A percentile compares a stretch with the other conserved stretches of the same genome.
Evolutionary conservation across 805 yeast species (phyloP).

Genomic region (Metschnikowia colocasiae): DNA sequence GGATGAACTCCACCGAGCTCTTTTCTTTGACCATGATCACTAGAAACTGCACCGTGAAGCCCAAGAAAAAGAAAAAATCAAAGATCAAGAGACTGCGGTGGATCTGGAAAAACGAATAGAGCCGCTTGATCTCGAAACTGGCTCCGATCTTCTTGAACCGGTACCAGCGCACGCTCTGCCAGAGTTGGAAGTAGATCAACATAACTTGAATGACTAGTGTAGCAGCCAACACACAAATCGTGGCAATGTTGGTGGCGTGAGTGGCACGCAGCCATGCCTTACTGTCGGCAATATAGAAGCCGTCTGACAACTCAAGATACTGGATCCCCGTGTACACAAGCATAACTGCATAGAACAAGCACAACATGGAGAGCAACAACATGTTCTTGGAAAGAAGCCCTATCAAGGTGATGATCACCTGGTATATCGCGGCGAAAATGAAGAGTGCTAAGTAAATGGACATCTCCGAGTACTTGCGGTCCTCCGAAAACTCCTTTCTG

Average conservation of each 20-base stretch:
- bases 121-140: constrained; percentile 34
- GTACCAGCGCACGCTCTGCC: constrained; percentile 43
- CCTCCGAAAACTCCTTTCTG: constrained; percentile 16
- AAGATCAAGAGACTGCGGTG: constrained; percentile 37
- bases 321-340: constrained; percentile 46
- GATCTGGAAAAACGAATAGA: constrained; percentile 38
- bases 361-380: constrained; percentile 36
- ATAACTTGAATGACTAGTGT: constrained; percentile 30
- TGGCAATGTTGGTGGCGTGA: constrained; percentile 39
- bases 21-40: constrained; percentile 40
- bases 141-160: constrained; percentile 49
- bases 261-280: constrained; percentile 31
- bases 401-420: constrained; percentile 33
- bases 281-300: constrained; percentile 18
- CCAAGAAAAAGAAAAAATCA: constrained; percentile 47
- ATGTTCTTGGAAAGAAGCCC: constrained; percentile 40
- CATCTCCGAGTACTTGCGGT: constrained; percentile 26
- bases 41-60: constrained; percentile 47
- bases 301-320: constrained; percentile 35
- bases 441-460: constrained; percentile 46
- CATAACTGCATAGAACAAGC: constrained; percentile 41
- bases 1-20: constrained; percentile 40
- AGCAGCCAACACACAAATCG: constrained; percentile 38
- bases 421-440: constrained; percentile 45
- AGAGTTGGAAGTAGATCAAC: constrained; percentile 30